These are phyloP conservation scores for Clitopilus passeckerianus DNA, from an alignment of 768 basidiomycete species.

Conservation along the genomic window DNA sequence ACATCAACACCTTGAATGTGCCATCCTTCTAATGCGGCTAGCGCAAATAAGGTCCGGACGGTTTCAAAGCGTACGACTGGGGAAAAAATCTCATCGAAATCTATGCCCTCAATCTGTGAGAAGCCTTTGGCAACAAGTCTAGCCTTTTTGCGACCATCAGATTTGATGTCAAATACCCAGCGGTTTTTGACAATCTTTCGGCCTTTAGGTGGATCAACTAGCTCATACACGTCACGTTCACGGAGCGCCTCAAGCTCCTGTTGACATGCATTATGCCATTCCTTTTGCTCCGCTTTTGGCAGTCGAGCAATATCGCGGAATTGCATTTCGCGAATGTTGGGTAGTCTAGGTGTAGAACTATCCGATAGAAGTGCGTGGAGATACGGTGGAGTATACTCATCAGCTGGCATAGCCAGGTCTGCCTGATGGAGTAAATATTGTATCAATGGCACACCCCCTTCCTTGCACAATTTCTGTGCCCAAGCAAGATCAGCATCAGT, in stretches of 20 bases:
- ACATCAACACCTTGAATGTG: not conserved
- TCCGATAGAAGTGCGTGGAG: too few relatives aligned
- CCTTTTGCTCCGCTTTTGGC: not conserved
- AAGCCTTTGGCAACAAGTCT: slow-evolving; percentile 14
- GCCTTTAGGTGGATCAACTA: slow-evolving; percentile 7
- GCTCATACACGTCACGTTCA: not conserved
- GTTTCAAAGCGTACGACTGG: not conserved
- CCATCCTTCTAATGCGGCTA: not conserved
- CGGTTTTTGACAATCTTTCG: slow-evolving; percentile 10
- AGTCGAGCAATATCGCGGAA: slow-evolving; percentile 2
- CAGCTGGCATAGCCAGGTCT: not conserved
- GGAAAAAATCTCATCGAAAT: not conserved
- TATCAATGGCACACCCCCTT: not conserved
- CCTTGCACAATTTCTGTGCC: not conserved
- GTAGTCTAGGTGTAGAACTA: not conserved
- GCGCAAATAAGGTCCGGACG: not conserved
- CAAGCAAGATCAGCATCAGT: not conserved
- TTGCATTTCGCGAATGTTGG: not conserved
- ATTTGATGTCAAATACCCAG: slow-evolving; percentile 15
- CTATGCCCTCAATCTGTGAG: not conserved
- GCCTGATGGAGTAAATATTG: not conserved
- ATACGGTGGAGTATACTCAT: not conserved
- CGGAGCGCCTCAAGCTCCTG: not conserved
- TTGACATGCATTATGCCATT: not conserved
- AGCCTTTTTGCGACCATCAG: slow-evolving; percentile 11